phyloP scores from a whole-genome alignment of 139 green algal genomes.

The Chara braunii region DNA sequence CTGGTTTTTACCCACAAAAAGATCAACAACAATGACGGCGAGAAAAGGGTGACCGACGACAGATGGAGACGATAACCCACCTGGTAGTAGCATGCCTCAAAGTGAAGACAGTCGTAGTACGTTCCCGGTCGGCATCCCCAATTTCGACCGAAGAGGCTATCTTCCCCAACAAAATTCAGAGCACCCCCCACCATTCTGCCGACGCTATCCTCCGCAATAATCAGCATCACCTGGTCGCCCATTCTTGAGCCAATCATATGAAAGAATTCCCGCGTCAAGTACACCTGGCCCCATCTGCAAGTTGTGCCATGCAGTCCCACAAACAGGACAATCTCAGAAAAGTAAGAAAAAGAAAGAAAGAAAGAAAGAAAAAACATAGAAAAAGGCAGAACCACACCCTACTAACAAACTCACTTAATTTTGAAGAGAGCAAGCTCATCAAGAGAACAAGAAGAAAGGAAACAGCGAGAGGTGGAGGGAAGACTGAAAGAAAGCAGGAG shows the following conservation, averaged over 20 bases:
- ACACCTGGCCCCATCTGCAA: slow-evolving; percentile 66
- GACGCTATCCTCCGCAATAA: slow-evolving; percentile 58
- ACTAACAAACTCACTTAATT: too few species aligned
- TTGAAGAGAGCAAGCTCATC: too few species aligned
- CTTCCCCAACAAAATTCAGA: slow-evolving; percentile 76
- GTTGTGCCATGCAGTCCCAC: background rate
- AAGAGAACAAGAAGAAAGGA: too few species aligned
- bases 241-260: slow-evolving; percentile 57
- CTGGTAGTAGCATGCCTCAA: slow-evolving; percentile 89
- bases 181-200: slow-evolving; percentile 62
- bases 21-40: too few species aligned
- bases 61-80: slow-evolving; percentile 6
- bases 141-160: slow-evolving; percentile 80
- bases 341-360: too few species aligned
- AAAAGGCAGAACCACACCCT: too few species aligned
- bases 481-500: too few species aligned
- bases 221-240: slow-evolving; percentile 64
- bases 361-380: too few species aligned
- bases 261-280: slow-evolving; percentile 86
- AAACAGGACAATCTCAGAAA: too few species aligned
- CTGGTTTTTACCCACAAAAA: too few species aligned
- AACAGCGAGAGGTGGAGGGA: too few species aligned
- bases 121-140: slow-evolving; percentile 61
- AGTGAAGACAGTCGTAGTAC: slow-evolving; percentile 70
- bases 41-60: too few species aligned